These are phyloP conservation scores for Fusarium anguioides DNA, from an alignment of 2,329 filamentous ascomycete genomes.

Conservation along the genomic window DNA sequence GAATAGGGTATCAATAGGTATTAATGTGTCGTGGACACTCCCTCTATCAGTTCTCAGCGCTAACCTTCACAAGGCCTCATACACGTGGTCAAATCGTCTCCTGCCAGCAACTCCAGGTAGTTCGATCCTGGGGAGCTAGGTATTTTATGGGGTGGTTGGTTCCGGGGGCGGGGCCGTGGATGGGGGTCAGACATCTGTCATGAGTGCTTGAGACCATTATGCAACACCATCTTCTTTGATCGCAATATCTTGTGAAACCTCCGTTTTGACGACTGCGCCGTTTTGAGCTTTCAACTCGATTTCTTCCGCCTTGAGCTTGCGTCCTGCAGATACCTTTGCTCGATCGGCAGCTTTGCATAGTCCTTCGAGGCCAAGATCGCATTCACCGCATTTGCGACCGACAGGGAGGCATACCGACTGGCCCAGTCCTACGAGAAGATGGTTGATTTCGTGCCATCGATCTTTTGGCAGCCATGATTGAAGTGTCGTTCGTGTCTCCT, in stretches of 20 bases:
- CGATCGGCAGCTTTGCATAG: conserved; percentile 80
- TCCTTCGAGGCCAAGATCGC: conserved; percentile 79
- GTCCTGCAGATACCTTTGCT: conserved; percentile 69
- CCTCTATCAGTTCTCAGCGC: conserved; percentile 2
- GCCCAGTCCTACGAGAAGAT: conserved; percentile 86
- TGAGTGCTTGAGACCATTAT: conserved; percentile 17
- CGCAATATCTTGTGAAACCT: conserved; percentile 35
- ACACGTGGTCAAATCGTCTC: conserved; percentile 39
- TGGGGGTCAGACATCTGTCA: conserved; percentile 24
- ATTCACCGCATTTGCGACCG: conserved; percentile 84
- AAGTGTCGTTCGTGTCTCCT: conserved; percentile 80
- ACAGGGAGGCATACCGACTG: conserved; percentile 88
- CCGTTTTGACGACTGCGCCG: conserved; percentile 39
- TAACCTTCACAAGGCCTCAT: conserved; percentile 18
- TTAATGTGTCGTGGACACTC: conserved; percentile 25
- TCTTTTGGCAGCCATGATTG: conserved; percentile 87
- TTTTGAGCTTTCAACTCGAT: conserved; percentile 41
- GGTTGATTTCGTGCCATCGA: conserved; percentile 92
- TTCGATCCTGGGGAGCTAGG: conserved; percentile 24
- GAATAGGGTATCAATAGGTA: conserved; percentile 34
- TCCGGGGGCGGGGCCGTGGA: conserved; percentile 38
- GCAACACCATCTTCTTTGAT: conserved; percentile 47
- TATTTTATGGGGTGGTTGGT: conserved; percentile 37
- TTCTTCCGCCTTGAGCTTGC: conserved; percentile 55
- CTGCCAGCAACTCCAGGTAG: conserved; percentile 18